A percentile compares a stretch with the other conserved stretches of the same genome.
phyloP scores from a whole-genome alignment of 805 yeast species.

The Candida boidinii region DNA sequence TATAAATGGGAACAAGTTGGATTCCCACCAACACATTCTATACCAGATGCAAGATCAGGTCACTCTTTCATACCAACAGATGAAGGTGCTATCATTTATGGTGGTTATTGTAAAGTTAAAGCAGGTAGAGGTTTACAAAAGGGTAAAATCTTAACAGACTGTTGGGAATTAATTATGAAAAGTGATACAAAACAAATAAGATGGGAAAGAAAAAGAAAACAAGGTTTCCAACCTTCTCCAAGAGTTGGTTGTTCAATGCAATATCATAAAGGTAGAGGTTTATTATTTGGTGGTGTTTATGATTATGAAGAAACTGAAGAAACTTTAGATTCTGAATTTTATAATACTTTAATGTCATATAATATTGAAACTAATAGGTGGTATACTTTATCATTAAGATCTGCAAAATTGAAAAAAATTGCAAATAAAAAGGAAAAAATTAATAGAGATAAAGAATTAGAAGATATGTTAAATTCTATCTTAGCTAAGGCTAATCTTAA shows the following conservation, averaged over 20 bases:
- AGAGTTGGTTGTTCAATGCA: constrained; percentile 93
- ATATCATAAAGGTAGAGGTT: constrained; percentile 83
- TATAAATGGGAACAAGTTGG: constrained; percentile 89
- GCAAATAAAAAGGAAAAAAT: constrained; percentile 34
- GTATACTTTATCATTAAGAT: constrained; percentile 63
- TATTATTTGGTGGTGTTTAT: constrained; percentile 91
- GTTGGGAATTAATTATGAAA: constrained; percentile 85
- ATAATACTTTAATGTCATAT: constrained; percentile 71
- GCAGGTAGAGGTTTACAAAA: constrained; percentile 83
- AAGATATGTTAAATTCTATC: constrained; percentile 68
- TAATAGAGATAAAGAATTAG: constrained; percentile 70
- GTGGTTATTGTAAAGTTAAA: constrained; percentile 91
- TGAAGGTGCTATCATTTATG: constrained; percentile 82
- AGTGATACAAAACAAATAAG: constrained; percentile 65
- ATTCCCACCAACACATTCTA: constrained; percentile 69
- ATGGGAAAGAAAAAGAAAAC: constrained; percentile 87
- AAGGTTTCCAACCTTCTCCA: constrained; percentile 85
- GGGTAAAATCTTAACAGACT: constrained; percentile 81
- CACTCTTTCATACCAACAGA: constrained; percentile 74
- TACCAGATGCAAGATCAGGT: constrained; percentile 91
- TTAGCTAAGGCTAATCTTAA: constrained; percentile 64
- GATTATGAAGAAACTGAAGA: constrained; percentile 96
- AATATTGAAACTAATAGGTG: constrained; percentile 84
- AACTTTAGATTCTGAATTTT: constrained; percentile 74
- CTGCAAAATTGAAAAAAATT: constrained; percentile 44